Evolutionary conservation across 192 early-diverging fungal species (phyloP).

Genomic region (Backusella liffmaniae): DNA sequence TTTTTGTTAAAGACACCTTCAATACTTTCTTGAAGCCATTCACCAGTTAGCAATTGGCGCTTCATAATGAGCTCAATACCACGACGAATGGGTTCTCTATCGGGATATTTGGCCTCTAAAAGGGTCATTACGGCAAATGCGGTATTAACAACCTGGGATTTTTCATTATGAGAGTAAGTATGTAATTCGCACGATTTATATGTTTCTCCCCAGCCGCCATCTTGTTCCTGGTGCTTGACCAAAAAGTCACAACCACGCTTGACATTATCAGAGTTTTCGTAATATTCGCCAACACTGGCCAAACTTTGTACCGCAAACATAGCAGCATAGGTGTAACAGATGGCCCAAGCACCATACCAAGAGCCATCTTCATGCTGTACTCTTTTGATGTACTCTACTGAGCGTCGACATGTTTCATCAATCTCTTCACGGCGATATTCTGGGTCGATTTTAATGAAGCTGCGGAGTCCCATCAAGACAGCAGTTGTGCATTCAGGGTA

Average conservation of each 20-base stretch:
- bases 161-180: slow-evolving; percentile 60
- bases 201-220: slow-evolving; percentile 98
- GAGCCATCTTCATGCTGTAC: slow-evolving; percentile 80
- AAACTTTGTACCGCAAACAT: slow-evolving; percentile 91
- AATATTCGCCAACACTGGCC: slow-evolving; percentile 78
- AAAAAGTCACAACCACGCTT: slow-evolving; percentile 89
- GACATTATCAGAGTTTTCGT: slow-evolving; percentile 63
- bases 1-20: slow-evolving; percentile 98
- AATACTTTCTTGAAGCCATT: slow-evolving; percentile 96
- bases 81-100: slow-evolving; percentile 60
- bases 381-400: slow-evolving; percentile 72
- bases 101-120: slow-evolving; percentile 87
- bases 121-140: slow-evolving; percentile 85
- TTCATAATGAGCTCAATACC: slow-evolving; percentile 78
- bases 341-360: slow-evolving; percentile 96
- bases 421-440: slow-evolving; percentile 83
- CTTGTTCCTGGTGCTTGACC: slow-evolving; percentile 79
- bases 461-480: slow-evolving; percentile 79
- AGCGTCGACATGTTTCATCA: slow-evolving; percentile 49
- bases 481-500: slow-evolving; percentile 98
- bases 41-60: slow-evolving; percentile 86
- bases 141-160: slow-evolving; percentile 91
- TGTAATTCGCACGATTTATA: slow-evolving; percentile 83
- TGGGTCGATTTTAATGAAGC: slow-evolving; percentile 75
- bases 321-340: slow-evolving; percentile 96